Conservation (phyloP, 2,329 filamentous ascomycete genomes). For the Paecilomyces formosus region DNA sequence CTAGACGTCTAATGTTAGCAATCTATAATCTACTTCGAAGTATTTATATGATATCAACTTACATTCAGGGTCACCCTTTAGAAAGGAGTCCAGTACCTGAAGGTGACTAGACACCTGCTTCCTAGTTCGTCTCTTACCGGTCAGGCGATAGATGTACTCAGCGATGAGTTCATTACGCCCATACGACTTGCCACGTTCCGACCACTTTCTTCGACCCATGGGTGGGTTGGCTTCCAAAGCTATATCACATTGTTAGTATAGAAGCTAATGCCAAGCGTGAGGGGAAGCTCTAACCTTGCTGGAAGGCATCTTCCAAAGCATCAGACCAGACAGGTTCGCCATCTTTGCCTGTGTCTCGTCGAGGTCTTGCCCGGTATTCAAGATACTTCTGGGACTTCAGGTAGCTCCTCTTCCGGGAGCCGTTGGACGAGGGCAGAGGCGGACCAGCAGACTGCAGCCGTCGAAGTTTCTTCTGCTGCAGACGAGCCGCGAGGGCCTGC, state of each 20-base stretch:
- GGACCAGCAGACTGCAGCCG: slow-evolving; percentile 27
- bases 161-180: slow-evolving; percentile 58
- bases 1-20: slow-evolving; percentile 11
- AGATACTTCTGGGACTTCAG: slow-evolving; percentile 37
- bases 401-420: slow-evolving; percentile 21
- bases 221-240: slow-evolving; percentile 49
- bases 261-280: background rate
- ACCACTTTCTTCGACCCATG: slow-evolving; percentile 51
- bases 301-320: slow-evolving; percentile 40
- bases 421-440: slow-evolving; percentile 2
- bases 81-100: slow-evolving; percentile 52
- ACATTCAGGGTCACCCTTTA: slow-evolving; percentile 48
- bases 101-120: slow-evolving; percentile 60
- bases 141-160: slow-evolving; percentile 49
- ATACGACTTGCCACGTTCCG: slow-evolving; percentile 44
- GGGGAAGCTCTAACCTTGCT: slow-evolving; percentile 31
- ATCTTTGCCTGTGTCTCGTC: slow-evolving; percentile 36
- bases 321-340: slow-evolving; percentile 40
- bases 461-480: slow-evolving; percentile 27
- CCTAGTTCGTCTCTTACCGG: slow-evolving; percentile 44
- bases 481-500: slow-evolving; percentile 20
- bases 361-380: slow-evolving; percentile 36
- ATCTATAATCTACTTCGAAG: background rate
- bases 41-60: slow-evolving; percentile 16
- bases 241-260: slow-evolving; percentile 15